These are phyloP conservation scores for Hypoxylon sp. DNA, from an alignment of 2,329 filamentous ascomycete species.

Conservation along the genomic window DNA sequence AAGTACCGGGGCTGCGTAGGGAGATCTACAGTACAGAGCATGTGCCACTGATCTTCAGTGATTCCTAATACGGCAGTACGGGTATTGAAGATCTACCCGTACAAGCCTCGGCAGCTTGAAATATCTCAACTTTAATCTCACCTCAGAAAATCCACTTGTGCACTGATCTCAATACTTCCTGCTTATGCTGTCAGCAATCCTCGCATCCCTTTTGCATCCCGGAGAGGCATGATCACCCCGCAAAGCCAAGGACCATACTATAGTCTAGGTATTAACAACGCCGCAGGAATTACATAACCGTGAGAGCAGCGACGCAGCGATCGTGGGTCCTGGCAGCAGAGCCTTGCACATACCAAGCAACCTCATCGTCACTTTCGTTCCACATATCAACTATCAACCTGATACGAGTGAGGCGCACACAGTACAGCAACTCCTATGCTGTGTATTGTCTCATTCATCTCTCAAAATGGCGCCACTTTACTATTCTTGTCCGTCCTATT, in stretches of 20 bases:
- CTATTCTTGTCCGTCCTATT: not conserved
- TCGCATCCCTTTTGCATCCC: not conserved
- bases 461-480: not conserved
- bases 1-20: not conserved
- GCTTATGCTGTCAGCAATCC: not conserved
- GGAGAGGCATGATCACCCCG: not conserved
- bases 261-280: not conserved
- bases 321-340: not conserved
- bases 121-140: not conserved
- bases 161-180: not conserved
- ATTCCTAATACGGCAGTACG: too few relatives aligned
- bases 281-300: not conserved
- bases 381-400: not conserved
- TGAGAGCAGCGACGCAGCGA: not conserved
- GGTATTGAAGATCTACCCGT: not conserved
- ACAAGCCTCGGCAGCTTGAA: not conserved
- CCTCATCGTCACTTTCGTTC: not conserved
- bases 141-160: not conserved
- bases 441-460: not conserved
- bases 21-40: not conserved
- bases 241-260: not conserved
- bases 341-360: not conserved
- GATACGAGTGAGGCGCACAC: not conserved
- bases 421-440: not conserved
- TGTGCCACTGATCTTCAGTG: not conserved